Percentiles rank a stretch among this genome's conserved stretches.
Evolutionary conservation across 2,329 filamentous ascomycete species (phyloP).

Genomic region (Colletotrichum sp.): DNA sequence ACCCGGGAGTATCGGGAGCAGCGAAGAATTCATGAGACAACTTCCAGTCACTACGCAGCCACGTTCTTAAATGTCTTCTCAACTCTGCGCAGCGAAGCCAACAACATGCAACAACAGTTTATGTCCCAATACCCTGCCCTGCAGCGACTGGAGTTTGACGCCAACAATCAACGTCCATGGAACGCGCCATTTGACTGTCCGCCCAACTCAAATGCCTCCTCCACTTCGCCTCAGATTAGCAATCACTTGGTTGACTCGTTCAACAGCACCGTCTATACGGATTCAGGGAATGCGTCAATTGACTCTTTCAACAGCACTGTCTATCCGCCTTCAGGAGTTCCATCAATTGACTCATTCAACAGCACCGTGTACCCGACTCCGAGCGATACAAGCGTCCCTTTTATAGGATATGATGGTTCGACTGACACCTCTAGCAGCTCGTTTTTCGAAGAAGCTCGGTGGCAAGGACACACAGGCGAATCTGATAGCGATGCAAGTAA

Average conservation of each 20-base stretch:
- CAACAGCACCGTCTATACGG: background rate
- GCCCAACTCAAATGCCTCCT: background rate
- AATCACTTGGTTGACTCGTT: background rate
- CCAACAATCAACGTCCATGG: background rate
- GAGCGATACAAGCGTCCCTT: background rate
- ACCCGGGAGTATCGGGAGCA: background rate
- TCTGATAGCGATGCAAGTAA: background rate
- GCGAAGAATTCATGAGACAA: background rate
- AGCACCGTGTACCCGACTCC: background rate
- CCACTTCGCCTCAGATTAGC: background rate
- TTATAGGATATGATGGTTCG: background rate
- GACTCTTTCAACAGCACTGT: background rate
- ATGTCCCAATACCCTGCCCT: background rate
- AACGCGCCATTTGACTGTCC: background rate
- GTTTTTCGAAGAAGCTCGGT: background rate
- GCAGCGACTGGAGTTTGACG: background rate
- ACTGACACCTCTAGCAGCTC: background rate
- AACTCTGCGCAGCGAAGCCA: background rate
- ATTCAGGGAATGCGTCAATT: background rate
- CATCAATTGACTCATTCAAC: background rate
- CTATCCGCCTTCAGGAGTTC: background rate
- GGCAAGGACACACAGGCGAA: background rate
- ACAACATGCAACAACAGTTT: background rate
- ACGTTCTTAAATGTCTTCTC: background rate
- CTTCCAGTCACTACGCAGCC: background rate